phyloP scores from a whole-genome alignment of 2,329 filamentous ascomycete species.

The Exophiala xenobiotica region DNA sequence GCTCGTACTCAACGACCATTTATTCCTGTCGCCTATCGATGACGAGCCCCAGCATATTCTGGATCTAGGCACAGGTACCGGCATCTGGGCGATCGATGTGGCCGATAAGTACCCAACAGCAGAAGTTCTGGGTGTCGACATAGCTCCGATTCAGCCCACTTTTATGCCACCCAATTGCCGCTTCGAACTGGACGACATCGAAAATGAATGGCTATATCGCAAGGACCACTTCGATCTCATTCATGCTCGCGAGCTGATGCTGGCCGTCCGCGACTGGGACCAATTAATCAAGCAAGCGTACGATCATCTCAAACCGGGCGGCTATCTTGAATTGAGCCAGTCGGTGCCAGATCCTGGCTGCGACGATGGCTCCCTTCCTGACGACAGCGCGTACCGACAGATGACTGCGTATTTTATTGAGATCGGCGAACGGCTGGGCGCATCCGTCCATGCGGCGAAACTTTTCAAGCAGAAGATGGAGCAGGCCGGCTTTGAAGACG shows the following conservation, averaged over 20 bases:
- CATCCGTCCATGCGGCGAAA: slow-evolving; percentile 17
- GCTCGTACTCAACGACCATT: slow-evolving; percentile 10
- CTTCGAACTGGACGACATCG: slow-evolving; percentile 35
- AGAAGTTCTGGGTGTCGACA: slow-evolving; percentile 23
- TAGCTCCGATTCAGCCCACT: slow-evolving; percentile 15
- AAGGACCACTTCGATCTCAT: slow-evolving; percentile 31
- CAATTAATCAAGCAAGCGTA: slow-evolving; percentile 3
- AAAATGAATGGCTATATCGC: slow-evolving; percentile 29
- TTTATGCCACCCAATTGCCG: slow-evolving; percentile 33
- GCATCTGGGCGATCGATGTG: slow-evolving; percentile 35
- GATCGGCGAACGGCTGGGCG: slow-evolving; percentile 32
- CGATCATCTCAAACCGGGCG: slow-evolving; percentile 39
- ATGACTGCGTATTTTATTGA: slow-evolving; percentile 33
- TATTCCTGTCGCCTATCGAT: slow-evolving; percentile 13
- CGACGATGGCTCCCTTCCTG: slow-evolving; percentile 33
- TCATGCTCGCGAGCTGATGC: slow-evolving; percentile 30
- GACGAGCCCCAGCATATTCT: slow-evolving; percentile 15
- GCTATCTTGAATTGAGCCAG: slow-evolving; percentile 42
- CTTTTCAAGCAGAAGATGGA: slow-evolving; percentile 19
- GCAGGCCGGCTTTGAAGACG: slow-evolving; percentile 30
- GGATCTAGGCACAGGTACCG: slow-evolving; percentile 21
- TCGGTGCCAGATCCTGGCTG: slow-evolving; percentile 31
- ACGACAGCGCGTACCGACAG: slow-evolving; percentile 27
- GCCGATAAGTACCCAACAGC: slow-evolving; percentile 40
- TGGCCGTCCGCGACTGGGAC: slow-evolving; percentile 33